A percentile compares a stretch with the other conserved stretches of the same genome.
These are phyloP conservation scores for Posidonia oceanica DNA, from an alignment of 116 monocot genomes.

Conservation along the genomic window DNA sequence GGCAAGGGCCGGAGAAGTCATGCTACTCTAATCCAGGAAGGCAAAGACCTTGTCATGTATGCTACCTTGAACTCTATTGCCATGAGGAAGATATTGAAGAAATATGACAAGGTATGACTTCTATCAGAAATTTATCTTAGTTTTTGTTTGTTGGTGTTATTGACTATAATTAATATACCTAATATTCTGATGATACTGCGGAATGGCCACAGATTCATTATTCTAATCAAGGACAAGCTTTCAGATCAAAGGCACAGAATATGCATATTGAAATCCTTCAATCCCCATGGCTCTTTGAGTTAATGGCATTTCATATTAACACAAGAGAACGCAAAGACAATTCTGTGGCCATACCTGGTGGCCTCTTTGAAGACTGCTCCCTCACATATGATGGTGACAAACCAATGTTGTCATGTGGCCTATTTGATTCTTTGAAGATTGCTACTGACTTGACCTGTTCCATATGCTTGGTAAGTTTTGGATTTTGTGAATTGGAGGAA, in stretches of 20 bases:
- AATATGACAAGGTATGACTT: slow-evolving; percentile 60
- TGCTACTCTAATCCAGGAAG: slow-evolving; percentile 39
- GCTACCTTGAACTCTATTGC: slow-evolving; percentile 70
- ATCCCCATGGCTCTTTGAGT: slow-evolving; percentile 76
- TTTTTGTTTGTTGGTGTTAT: not conserved
- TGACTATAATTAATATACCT: not conserved
- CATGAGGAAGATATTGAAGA: slow-evolving; percentile 82
- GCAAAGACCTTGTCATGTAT: slow-evolving; percentile 69
- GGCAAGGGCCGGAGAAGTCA: slow-evolving; percentile 20
- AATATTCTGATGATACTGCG: not conserved
- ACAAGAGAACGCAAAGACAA: slow-evolving; percentile 20
- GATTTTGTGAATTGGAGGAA: too few relatives aligned
- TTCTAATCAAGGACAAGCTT: slow-evolving; percentile 72
- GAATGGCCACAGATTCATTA: slow-evolving; percentile 41
- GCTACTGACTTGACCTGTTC: slow-evolving; percentile 72
- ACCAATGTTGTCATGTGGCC: slow-evolving; percentile 41
- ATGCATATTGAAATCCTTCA: slow-evolving; percentile 80
- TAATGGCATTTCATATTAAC: slow-evolving; percentile 75
- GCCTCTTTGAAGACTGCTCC: slow-evolving; percentile 37
- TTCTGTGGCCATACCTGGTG: slow-evolving; percentile 5
- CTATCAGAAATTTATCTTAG: not conserved
- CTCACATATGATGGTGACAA: slow-evolving; percentile 45
- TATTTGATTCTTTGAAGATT: slow-evolving; percentile 67
- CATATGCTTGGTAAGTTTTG: slow-evolving; percentile 63
- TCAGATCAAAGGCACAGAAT: slow-evolving; percentile 43